Evolutionary conservation across 371 early-diverging fungal genomes (phyloP).

Genomic region (Mucor piriformis): DNA sequence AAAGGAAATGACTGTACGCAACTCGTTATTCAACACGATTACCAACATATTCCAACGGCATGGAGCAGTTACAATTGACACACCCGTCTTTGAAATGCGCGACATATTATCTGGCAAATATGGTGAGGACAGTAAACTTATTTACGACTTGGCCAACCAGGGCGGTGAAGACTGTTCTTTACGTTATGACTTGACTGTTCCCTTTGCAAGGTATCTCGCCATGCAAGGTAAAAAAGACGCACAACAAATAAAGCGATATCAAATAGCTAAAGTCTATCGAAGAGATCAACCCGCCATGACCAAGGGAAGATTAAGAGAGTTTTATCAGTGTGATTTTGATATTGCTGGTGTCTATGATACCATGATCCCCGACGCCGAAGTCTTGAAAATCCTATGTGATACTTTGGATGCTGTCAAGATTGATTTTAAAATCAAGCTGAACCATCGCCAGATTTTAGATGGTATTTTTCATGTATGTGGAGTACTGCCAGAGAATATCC

Average conservation of each 20-base stretch:
- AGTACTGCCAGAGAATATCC: constrained; percentile 83
- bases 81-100: constrained; percentile 95
- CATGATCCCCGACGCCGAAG: constrained; percentile 98
- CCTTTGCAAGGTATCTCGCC: constrained; percentile 97
- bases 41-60: constrained; percentile 88
- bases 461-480: constrained; percentile 95
- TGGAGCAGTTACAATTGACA: constrained; percentile 99
- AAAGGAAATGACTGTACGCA: constrained; percentile 93
- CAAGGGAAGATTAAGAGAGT: constrained; percentile 98
- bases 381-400: constrained; percentile 83
- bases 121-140: constrained; percentile 99
- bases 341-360: constrained; percentile 95
- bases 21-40: constrained; percentile 86
- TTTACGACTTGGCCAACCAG: constrained; percentile 98
- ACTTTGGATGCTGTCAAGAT: constrained; percentile 77
- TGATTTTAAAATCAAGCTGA: constrained; percentile 88
- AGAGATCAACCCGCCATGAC: constrained; percentile 99
- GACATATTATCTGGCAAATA: constrained; percentile 98
- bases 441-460: constrained; percentile 96
- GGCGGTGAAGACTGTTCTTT: constrained; percentile 98
- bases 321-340: constrained; percentile 99
- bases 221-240: constrained; percentile 80
- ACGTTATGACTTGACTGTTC: constrained; percentile 99
- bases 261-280: constrained; percentile 99
- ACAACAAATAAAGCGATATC: constrained; percentile 96